Evolutionary conservation across 2,329 filamentous ascomycete genomes (phyloP), one percentile per base, ranked within the genome.

Genomic region (Fusarium sp.): DNA sequence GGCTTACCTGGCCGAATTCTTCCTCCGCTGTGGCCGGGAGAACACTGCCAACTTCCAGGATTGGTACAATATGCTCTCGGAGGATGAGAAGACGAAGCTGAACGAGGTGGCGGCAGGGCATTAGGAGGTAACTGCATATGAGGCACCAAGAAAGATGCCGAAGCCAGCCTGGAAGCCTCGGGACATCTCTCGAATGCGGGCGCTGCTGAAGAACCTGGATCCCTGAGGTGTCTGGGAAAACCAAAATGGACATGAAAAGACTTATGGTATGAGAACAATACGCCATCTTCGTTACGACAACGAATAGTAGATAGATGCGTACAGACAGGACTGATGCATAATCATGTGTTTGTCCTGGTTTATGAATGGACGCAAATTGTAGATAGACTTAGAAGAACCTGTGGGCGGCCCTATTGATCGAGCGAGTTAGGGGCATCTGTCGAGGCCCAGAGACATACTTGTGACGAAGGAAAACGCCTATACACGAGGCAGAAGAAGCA

Each of bases 1-100:
- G 81, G 90, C 89, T 5, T 98, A 95, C 82, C 86, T 98, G 56
- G 88, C 91, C 1, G 91, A 95, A 16, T 98, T 97, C 85, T 98
- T 98, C 84, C 82, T 92, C 58, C 80, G 82, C 14, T 88, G 88
- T 11, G 88, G 86, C 13, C 85, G 83, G n/a, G 89, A 91, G 68
- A 88, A 91, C 74, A 83, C 87, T 52, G 87, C 87, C 61, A 86
- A 85, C 66, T 91, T 91, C 82, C 85, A 87, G 77, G 83, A 87
- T 18, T 91, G 89, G 88, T 91, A 89, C 77, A 84, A 82, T 66
- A 83, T 88, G 82, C 80, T 91, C 50, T 86, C 83, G n/a, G 86
- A 87, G 6, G 86, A 88, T 24, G 89, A 91, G 80, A 87, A 89
- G 81, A 78, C 78, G 9, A 91, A 90, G 81, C 83, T 91, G 10